phyloP scores from a whole-genome alignment of 164 flowering plant genomes.

The Protea cynaroides region DNA sequence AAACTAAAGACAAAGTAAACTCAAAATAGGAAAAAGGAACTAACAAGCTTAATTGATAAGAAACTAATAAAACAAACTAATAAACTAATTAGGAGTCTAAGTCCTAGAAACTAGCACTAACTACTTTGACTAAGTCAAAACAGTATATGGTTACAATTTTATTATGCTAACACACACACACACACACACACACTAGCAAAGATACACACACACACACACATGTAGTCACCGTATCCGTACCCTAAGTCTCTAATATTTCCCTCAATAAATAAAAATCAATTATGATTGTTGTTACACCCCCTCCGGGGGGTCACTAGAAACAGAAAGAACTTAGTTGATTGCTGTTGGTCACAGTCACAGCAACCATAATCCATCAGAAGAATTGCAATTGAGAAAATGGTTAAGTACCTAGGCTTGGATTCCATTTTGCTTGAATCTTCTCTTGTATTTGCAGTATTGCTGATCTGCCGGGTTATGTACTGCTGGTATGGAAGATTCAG shows the following conservation, averaged over 20 bases:
- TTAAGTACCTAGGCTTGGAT: slow-evolving; percentile 45
- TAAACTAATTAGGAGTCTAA: no score
- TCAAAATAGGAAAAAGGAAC: no score
- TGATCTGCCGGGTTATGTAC: slow-evolving; percentile 25
- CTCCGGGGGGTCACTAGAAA: not conserved
- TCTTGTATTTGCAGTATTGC: slow-evolving; percentile 19
- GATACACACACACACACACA: no score
- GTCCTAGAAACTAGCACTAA: no score
- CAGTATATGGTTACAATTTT: no score
- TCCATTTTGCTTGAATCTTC: slow-evolving; percentile 32
- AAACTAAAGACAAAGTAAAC: no score
- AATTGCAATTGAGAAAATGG: not conserved
- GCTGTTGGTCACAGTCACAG: not conserved
- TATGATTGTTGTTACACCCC: not conserved
- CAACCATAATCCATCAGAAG: not conserved
- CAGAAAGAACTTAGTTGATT: not conserved
- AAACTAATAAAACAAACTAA: no score
- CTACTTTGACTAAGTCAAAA: no score
- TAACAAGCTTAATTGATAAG: no score
- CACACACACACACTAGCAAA: no score
- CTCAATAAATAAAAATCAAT: not conserved
- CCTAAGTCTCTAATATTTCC: not conserved
- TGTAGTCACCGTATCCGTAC: no score
- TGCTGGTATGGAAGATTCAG: slow-evolving; percentile 71
- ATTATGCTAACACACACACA: no score